Evolutionary conservation across 2,329 filamentous ascomycete species (phyloP).

Genomic region (Coniochaeta pulveracea): DNA sequence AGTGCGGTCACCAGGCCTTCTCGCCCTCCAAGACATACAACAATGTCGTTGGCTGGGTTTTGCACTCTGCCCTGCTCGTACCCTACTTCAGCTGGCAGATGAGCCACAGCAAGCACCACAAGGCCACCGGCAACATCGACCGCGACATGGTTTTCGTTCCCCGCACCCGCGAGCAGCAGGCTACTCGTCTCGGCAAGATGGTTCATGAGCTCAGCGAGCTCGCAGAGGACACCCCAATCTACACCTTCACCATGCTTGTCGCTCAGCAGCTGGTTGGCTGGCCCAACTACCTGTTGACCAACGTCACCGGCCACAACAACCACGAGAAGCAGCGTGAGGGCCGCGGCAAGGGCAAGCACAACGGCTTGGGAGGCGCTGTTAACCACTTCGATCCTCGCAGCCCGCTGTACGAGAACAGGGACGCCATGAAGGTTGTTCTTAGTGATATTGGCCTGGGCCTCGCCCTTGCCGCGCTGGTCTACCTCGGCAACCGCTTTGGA

Average conservation of each 20-base stretch:
- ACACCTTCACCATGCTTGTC: slow-evolving; percentile 63
- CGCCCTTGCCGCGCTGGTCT: slow-evolving; percentile 48
- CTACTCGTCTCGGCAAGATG: slow-evolving; percentile 60
- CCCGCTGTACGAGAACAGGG: slow-evolving; percentile 84
- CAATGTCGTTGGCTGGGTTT: slow-evolving; percentile 81
- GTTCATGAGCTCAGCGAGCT: slow-evolving; percentile 79
- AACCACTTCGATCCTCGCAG: slow-evolving; percentile 90
- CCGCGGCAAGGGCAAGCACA: slow-evolving; percentile 83
- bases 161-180: slow-evolving; percentile 74
- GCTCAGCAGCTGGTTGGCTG: slow-evolving; percentile 85
- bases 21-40: slow-evolving; percentile 85
- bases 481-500: slow-evolving; percentile 67
- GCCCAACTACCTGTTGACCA: slow-evolving; percentile 82
- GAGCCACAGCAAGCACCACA: slow-evolving; percentile 98
- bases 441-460: slow-evolving; percentile 74
- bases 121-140: slow-evolving; percentile 93
- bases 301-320: slow-evolving; percentile 93
- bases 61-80: slow-evolving; percentile 41
- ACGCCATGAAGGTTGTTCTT: slow-evolving; percentile 75
- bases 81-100: slow-evolving; percentile 99
- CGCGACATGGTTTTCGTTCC: slow-evolving; percentile 99
- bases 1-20: slow-evolving; percentile 96
- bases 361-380: slow-evolving; percentile 69
- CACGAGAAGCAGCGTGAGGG: slow-evolving; percentile 87
- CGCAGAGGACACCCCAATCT: slow-evolving; percentile 86